These are phyloP conservation scores for Aspergillus sp. DNA, from an alignment of 2,329 filamentous ascomycete species.

Conservation along the genomic window DNA sequence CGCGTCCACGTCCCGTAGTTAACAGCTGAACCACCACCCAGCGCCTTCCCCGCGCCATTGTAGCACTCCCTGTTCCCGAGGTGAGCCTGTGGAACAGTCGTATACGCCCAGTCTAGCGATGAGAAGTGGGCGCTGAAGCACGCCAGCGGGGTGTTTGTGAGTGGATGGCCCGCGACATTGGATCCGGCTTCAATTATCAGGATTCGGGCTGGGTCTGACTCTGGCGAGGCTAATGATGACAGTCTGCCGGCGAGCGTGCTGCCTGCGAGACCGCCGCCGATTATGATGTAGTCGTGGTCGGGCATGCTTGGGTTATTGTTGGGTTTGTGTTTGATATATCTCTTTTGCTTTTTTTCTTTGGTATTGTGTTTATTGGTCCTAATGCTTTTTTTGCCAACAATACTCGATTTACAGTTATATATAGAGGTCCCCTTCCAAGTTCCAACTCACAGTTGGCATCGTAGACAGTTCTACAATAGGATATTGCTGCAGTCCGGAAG, in stretches of 20 bases:
- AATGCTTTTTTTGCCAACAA: no score
- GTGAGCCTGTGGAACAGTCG: conserved; percentile 31
- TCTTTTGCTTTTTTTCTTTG: no score
- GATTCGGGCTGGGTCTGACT: conserved; percentile 11
- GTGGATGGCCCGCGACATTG: conserved; percentile 17
- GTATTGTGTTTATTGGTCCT: no score
- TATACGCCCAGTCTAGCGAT: conserved; percentile 33
- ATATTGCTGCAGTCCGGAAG: no score
- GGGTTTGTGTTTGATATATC: no score
- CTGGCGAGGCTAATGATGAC: conserved; percentile 5
- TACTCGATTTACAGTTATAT: no score
- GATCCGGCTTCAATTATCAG: conserved; percentile 34
- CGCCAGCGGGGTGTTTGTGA: conserved; percentile 7
- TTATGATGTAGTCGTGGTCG: conserved; percentile 23
- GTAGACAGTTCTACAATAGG: no score
- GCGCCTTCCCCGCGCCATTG: conserved; percentile 37
- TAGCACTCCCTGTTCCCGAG: conserved; percentile 25
- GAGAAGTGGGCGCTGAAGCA: conserved; percentile 25
- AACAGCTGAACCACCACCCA: conserved; percentile 44
- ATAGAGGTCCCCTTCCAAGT: no score
- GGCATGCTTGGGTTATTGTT: no score
- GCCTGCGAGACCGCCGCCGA: conserved; percentile 32
- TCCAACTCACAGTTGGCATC: no score
- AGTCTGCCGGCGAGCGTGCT: conserved; percentile 31
- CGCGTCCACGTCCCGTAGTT: conserved; percentile 48